Conservation (phyloP, 257 asterid species). For the Fraxinus anomala region DNA sequence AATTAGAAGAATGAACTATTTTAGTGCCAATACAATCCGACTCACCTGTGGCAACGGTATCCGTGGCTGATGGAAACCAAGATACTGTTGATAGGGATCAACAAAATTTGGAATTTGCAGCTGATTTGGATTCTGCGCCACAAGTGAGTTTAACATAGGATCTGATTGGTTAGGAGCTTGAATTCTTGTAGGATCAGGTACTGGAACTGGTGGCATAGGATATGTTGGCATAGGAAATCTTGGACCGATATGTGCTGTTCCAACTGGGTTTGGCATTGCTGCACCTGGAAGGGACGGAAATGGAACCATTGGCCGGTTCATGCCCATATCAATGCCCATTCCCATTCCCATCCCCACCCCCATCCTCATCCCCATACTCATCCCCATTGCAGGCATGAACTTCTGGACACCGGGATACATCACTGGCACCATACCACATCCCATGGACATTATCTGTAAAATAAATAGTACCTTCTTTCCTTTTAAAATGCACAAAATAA, state of each 20-base stretch:
- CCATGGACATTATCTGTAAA: slow-evolving; percentile 85
- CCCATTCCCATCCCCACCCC: slow-evolving; percentile 50
- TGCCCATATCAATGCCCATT: slow-evolving; percentile 54
- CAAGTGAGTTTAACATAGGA: slow-evolving; percentile 34
- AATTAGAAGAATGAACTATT: background rate
- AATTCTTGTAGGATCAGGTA: slow-evolving; percentile 45
- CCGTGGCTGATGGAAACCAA: slow-evolving; percentile 53
- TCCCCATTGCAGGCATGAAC: slow-evolving; percentile 66
- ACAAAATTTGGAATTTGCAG: slow-evolving; percentile 40
- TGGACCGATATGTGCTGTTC: slow-evolving; percentile 50
- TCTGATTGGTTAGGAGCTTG: slow-evolving; percentile 49
- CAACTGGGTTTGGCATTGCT: slow-evolving; percentile 48
- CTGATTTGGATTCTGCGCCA: slow-evolving; percentile 46
- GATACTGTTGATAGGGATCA: slow-evolving; percentile 64
- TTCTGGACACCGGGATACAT: slow-evolving; percentile 81
- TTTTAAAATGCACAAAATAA: slow-evolving; percentile 1
- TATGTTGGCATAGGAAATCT: slow-evolving; percentile 23
- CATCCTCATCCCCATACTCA: slow-evolving; percentile 44
- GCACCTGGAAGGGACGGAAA: slow-evolving; percentile 58
- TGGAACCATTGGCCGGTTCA: slow-evolving; percentile 65
- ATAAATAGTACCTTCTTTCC: background rate
- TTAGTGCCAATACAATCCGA: background rate
- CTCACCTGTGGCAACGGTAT: slow-evolving; percentile 55
- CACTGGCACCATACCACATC: slow-evolving; percentile 84
- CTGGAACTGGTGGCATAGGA: slow-evolving; percentile 51